A percentile compares a stretch with the other conserved stretches of the same genome.
Conservation (phyloP, 2,329 filamentous ascomycete species). For the Sporothrix sp. region DNA sequence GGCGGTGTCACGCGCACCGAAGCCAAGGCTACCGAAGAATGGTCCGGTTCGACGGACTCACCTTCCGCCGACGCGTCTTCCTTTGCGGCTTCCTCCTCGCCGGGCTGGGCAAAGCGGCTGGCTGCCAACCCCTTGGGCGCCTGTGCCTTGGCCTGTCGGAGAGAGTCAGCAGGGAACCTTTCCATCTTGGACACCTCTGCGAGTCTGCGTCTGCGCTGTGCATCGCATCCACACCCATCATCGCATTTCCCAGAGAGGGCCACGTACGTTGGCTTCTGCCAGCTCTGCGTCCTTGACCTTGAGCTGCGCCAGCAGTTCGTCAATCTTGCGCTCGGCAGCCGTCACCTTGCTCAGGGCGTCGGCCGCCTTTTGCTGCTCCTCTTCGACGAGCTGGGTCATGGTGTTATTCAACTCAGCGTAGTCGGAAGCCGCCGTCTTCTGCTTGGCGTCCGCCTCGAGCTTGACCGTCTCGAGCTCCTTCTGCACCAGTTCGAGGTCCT, state of each 20-base stretch:
- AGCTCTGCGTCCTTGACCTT: conserved; percentile 57
- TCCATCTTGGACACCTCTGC: too few species aligned
- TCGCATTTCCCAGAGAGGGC: too few species aligned
- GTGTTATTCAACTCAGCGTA: conserved; percentile 55
- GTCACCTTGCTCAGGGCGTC: conserved; percentile 45
- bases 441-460: conserved; percentile 40
- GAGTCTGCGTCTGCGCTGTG: too few species aligned
- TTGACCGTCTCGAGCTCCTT: conserved; percentile 46
- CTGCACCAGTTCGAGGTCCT: conserved; percentile 38
- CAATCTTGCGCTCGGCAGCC: conserved; percentile 44
- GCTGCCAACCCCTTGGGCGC: conserved; percentile 43
- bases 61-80: conserved; percentile 36
- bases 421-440: conserved; percentile 48
- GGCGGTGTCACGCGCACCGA: conserved; percentile 43
- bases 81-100: conserved; percentile 22
- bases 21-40: conserved; percentile 56
- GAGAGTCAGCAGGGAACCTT: not conserved
- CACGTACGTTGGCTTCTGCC: conserved; percentile 47
- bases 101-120: conserved; percentile 41
- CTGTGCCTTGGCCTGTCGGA: conserved; percentile 36
- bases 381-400: conserved; percentile 50
- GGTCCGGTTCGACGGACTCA: conserved; percentile 49
- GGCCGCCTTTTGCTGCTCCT: conserved; percentile 36
- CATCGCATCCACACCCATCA: too few species aligned
- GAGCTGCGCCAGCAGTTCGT: conserved; percentile 43